A percentile compares a stretch with the other conserved stretches of the same genome.
Evolutionary conservation across 2,329 filamentous ascomycete species (phyloP).

Genomic region (Penicillium sp.): DNA sequence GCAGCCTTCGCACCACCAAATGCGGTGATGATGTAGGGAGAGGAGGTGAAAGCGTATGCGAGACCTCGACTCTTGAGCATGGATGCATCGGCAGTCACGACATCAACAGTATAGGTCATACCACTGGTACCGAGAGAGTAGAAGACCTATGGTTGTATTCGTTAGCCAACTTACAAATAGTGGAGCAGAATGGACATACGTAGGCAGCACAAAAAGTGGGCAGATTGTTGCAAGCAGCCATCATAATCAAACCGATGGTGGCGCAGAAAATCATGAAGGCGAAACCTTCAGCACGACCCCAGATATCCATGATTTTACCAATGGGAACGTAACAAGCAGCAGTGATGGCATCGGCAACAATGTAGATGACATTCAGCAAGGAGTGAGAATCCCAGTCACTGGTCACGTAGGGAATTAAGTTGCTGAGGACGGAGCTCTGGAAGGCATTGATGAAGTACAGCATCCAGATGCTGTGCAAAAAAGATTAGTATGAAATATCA

Average conservation of each 20-base stretch:
- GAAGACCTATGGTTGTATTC: constrained; percentile 29
- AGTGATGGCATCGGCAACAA: constrained; percentile 49
- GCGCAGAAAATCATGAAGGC: constrained; percentile 48
- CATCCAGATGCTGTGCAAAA: constrained; percentile 21
- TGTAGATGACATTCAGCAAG: constrained; percentile 10
- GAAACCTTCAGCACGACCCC: constrained; percentile 62
- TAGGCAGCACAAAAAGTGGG: constrained; percentile 60
- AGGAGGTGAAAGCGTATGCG: constrained; percentile 60
- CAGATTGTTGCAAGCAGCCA: constrained; percentile 61
- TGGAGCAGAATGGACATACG: constrained; percentile 5
- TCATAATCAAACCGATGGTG: constrained; percentile 57
- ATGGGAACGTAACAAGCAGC: constrained; percentile 60
- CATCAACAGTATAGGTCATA: constrained; percentile 56
- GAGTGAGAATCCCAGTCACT: constrained; percentile 14
- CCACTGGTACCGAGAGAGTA: constrained; percentile 56
- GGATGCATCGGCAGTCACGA: constrained; percentile 64
- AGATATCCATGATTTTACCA: constrained; percentile 64
- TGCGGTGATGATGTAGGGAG: constrained; percentile 64
- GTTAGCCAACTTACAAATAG: background rate
- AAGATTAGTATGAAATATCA: background rate
- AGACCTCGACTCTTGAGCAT: constrained; percentile 61
- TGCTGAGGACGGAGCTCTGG: constrained; percentile 13
- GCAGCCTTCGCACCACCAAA: constrained; percentile 59
- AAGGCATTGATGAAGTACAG: constrained; percentile 22
- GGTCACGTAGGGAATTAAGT: constrained; percentile 17